These are phyloP conservation scores for Tetrahymena thermophila DNA, from an alignment of 73 alveolate species.

Conservation along the genomic window DNA sequence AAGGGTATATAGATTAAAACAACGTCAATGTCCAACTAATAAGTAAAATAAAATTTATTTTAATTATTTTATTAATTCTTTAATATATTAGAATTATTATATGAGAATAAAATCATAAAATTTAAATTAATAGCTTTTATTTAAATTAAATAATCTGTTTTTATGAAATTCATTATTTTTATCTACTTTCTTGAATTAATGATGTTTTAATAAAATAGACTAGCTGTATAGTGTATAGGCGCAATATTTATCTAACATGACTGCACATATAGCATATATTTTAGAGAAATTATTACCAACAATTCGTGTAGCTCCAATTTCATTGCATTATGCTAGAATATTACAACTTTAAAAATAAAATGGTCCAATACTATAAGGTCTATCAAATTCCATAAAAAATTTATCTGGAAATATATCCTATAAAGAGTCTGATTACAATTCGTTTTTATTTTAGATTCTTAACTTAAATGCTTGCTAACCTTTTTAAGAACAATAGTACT, in stretches of 20 bases:
- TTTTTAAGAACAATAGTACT: not conserved
- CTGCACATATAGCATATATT: not conserved
- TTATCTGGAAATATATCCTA: not conserved
- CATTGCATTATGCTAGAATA: not conserved
- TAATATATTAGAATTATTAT: no score
- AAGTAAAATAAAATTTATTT: not conserved
- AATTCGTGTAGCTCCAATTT: not conserved
- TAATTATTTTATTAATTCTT: not conserved
- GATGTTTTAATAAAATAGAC: not conserved
- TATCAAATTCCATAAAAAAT: not conserved
- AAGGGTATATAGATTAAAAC: not conserved
- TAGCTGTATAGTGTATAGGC: not conserved
- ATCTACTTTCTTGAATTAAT: no score
- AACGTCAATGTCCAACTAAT: not conserved
- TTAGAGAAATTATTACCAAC: not conserved
- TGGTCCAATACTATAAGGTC: not conserved
- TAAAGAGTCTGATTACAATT: not conserved
- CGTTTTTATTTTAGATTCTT: not conserved
- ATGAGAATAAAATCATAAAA: no score
- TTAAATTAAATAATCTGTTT: no score
- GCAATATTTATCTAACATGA: not conserved
- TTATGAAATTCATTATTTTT: no score
- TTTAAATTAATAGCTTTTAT: no score
- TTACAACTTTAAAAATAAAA: not conserved
- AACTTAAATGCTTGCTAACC: not conserved